A percentile compares a stretch with the other conserved stretches of the same genome.
These are phyloP conservation scores for Cryphonectria radicalis DNA, from an alignment of 2,329 filamentous ascomycete genomes.

Conservation along the genomic window DNA sequence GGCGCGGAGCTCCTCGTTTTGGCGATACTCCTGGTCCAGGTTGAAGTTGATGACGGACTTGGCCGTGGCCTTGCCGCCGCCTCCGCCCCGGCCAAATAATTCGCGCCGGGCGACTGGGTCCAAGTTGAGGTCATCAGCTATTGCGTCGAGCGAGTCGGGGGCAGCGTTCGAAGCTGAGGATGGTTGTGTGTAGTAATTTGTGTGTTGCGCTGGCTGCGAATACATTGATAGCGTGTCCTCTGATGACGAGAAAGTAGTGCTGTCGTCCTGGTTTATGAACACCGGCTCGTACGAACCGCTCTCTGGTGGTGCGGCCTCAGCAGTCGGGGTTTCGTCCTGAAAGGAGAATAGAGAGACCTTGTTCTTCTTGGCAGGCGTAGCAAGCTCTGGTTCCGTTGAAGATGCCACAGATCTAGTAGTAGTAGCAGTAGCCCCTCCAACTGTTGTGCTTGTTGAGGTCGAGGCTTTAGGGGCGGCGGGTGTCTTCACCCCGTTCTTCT, in stretches of 20 bases:
- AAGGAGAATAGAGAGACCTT: constrained; percentile 75
- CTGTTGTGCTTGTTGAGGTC: constrained; percentile 29
- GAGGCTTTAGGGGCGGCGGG: constrained; percentile 27
- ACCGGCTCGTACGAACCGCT: constrained; percentile 43
- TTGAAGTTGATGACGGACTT: constrained; percentile 84
- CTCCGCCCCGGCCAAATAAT: constrained; percentile 74
- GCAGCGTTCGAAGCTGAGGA: constrained; percentile 7
- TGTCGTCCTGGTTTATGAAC: constrained; percentile 35
- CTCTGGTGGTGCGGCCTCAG: constrained; percentile 32
- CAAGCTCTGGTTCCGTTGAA: constrained; percentile 27
- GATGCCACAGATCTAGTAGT: constrained; percentile 13
- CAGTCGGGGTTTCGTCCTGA: constrained; percentile 45
- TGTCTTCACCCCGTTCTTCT: constrained; percentile 54
- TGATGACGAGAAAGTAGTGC: constrained; percentile 39
- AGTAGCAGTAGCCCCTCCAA: constrained; percentile 9
- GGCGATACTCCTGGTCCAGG: constrained; percentile 82
- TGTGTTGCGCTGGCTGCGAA: constrained; percentile 13
- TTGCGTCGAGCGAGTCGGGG: constrained; percentile 64
- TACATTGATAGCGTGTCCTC: constrained; percentile 32
- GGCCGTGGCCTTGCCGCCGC: constrained; percentile 47
- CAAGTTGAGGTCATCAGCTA: constrained; percentile 80
- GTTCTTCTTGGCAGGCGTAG: constrained; percentile 42
- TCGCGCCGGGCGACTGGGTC: constrained; percentile 78
- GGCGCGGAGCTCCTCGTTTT: constrained; percentile 78
- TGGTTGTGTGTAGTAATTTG: constrained; percentile 27